A percentile compares a stretch with the other conserved stretches of the same genome.
phyloP scores from a whole-genome alignment of 768 basidiomycete species.

The Gautieria morchelliformis region DNA sequence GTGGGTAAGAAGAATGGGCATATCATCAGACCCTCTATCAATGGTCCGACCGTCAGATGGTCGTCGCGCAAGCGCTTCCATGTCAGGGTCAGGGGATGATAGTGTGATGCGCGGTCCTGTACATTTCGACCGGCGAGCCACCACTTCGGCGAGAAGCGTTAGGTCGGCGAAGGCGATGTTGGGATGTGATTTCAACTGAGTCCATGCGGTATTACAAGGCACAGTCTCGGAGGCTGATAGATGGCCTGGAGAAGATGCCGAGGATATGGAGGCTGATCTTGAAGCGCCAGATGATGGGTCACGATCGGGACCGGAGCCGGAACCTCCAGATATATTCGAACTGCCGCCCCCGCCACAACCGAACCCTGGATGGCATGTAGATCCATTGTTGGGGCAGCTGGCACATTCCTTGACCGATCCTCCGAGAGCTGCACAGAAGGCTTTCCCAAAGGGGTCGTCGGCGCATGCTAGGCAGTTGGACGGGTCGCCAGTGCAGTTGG shows the following conservation, averaged over 20 bases:
- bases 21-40: slow-evolving; percentile 16
- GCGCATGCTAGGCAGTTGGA: slow-evolving; percentile 79
- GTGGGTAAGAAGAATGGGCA: slow-evolving; percentile 40
- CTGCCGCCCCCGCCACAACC: slow-evolving; percentile 22
- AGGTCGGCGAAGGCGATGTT: slow-evolving; percentile 82
- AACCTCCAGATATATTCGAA: slow-evolving; percentile 23
- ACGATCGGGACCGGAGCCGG: slow-evolving; percentile 9
- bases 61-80: slow-evolving; percentile 26
- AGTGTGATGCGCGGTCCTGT: slow-evolving; percentile 58
- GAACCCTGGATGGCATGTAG: slow-evolving; percentile 15
- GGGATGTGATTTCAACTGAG: slow-evolving; percentile 77
- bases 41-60: background rate
- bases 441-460: slow-evolving; percentile 78
- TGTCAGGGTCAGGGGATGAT: slow-evolving; percentile 48
- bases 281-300: background rate
- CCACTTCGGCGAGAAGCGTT: slow-evolving; percentile 77
- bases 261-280: background rate
- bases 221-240: slow-evolving; percentile 39
- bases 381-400: slow-evolving; percentile 40
- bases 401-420: slow-evolving; percentile 48
- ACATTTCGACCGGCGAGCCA: slow-evolving; percentile 73
- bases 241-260: background rate
- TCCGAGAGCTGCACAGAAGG: slow-evolving; percentile 73
- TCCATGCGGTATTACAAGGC: slow-evolving; percentile 77
- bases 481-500: slow-evolving; percentile 73